Base-by-base conservation (phyloP, 1,284 basidiomycete genomes). In the Fistulinella staudtii region DNA sequence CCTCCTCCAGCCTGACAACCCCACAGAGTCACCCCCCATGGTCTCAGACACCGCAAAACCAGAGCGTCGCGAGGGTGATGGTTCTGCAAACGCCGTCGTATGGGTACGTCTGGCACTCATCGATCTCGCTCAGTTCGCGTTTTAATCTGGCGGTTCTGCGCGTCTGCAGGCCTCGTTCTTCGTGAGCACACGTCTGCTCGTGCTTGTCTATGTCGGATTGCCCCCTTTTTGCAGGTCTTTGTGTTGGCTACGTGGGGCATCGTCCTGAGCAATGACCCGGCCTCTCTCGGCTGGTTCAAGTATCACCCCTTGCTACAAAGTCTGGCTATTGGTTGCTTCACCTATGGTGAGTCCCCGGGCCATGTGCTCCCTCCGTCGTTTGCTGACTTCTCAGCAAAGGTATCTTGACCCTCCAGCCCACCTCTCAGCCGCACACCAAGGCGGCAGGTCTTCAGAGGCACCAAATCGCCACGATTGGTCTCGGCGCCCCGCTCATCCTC, bases 361-460 rank as follows among this genome's bases (percentile, higher is more conserved):
- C 7, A 22, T 15, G 14, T 17, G 17, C 4, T 22, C 18, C 15
- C 5, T 8, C 22, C 6, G 11, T 7, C 34, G 21, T 8, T 23
- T n/a, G 4, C 34, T 9, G 5, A 17, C 22, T 23, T 15, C 17
- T 25, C 4, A n/a, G n/a, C n/a, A 18, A n/a, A 27, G 84, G 80
- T n/a, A 76, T 87, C 38, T 49, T 84, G 50, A 85, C 82, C n/a
- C 75, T 89, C 7, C 85, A 89, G 55, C 82, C 85, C 0, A 86
- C 85, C 2, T 75, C 77, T 4, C 77, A 80, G 43, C 77, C 82
- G 0, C 72, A 65, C 52, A 79, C 79, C 23, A 89, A 87, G 61
- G 72, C 74, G 2, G 77, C 77, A 1, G 85, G 84, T 1, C 68
- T 88, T 0, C 55, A 64, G 8, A 73, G 82, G 28, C 85, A 89